Base-by-base conservation (phyloP, 1,139 yeast genomes). In the Blastobotrys persicus region DNA sequence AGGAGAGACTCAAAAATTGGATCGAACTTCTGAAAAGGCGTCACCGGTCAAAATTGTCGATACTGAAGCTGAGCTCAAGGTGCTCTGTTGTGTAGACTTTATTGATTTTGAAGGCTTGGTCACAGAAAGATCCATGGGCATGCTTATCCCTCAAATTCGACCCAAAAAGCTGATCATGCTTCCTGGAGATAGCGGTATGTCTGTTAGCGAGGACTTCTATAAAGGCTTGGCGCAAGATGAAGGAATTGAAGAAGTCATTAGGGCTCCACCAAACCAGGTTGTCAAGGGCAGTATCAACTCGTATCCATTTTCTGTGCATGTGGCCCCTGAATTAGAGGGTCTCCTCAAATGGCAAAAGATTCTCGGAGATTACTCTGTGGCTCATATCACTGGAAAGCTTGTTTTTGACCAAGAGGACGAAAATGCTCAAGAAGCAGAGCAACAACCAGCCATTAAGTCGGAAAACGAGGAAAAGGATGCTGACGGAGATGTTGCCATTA, bases 101-200 rank as follows among this genome's bases (percentile, higher is more conserved):
- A 80, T 92, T 49, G 98, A 92, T 64, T 74, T 91, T 54, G 80
- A 91, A 13, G 96, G 97, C 12, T 69, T 86, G 18, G 94, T 89
- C 1, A 98, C 92, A 63, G 74, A 85, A 53, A 76, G 97, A 55
- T 91, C 98, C 0, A 70, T 89, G 53, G 77, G 84, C 50, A 81
- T 88, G 68, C 87, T 91, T 53, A 76, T 88, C 41, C 88, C 94
- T 31, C 77, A 86, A 1, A 71, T 92, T 49, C 87, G 87, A 59
- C 96, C 98, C 6, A 77, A 82, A 49, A 83, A 84, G 60, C 74
- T 91, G 44, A 72, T 92, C 16, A 66, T 88, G 34, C 50, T 72
- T 5, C 68, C 62, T 2, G 39, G 33, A 12, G 35, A 44, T 3
- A 19, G 43, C 5, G 7, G 17, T 6, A 17, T 37, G 28, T 23